Base-by-base conservation (phyloP, 306 rosid species). In the Trifolium repens region DNA sequence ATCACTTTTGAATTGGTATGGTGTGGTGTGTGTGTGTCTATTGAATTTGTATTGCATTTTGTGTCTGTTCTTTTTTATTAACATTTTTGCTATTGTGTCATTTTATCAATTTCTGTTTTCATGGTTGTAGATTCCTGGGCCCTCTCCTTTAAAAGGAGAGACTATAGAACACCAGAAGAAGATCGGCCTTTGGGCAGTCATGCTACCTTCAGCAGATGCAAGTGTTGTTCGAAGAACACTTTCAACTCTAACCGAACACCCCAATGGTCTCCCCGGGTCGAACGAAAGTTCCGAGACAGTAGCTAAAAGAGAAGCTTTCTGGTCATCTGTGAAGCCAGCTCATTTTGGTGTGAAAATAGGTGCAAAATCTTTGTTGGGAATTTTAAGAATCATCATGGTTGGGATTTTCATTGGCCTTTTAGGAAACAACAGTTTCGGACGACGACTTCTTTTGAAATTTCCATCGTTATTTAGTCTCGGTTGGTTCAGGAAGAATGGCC, bases 261-360 rank as follows among this genome's bases (percentile, higher is more conserved):
- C 89, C 7, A 63, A 14, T 0, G 97, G 98, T 57, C 97, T 91
- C 76, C 84, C 87, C 0, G 98, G 98, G 24, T 46, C 71, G 71
- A 84, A 81, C 9, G 96, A 94, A 85, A 75, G 77, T 19, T 17
- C 78, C 0, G 93, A 91, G 57, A 61, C 47, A 7, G 84, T 75
- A 42, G 73, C 74, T 65, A 88, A 82, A 81, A 85, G 98, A 71
- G 81, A 77, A 66, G 81, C 89, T 2, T 94, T 89, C 79, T 94
- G 98, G 97, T 86, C 94, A 42, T 58, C 79, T 1, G 91, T 90
- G 80, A 91, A 88, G 86, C 94, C 98, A 3, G 91, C 93, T 70
- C 89, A 94, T 82, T 91, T 94, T 11, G 97, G 96, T 15, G 92
- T 94, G 67, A 94, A 94, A 84, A 81, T 90, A 42, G 94, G 92